Percentiles rank a stretch among this genome's conserved stretches.
Conservation (phyloP, 1,139 yeast species). For the Trichomonascaceae sp. region DNA sequence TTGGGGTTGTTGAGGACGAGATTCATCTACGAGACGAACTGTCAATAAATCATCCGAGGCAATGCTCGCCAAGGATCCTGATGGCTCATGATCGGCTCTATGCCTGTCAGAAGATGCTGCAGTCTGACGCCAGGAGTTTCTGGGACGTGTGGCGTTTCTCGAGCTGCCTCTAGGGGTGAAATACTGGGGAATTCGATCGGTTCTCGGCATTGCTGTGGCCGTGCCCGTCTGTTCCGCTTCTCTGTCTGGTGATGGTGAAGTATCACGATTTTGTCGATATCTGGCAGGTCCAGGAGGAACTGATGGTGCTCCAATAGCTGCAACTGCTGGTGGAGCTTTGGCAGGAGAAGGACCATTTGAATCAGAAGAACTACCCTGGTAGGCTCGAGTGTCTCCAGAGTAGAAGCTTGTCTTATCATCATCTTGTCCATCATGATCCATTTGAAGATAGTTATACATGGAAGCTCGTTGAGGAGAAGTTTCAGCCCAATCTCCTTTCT, state of each 20-base stretch:
- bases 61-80: constrained; percentile 73
- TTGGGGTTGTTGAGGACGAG: constrained; percentile 4
- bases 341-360: background rate
- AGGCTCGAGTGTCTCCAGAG: constrained; percentile 35
- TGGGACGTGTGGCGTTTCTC: constrained; percentile 22
- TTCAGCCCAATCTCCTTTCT: constrained; percentile 22
- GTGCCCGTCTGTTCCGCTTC: constrained; percentile 10
- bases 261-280: background rate
- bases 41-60: constrained; percentile 80
- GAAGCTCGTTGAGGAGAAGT: constrained; percentile 33
- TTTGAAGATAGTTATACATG: constrained; percentile 31
- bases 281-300: background rate
- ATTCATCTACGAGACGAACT: constrained; percentile 54
- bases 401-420: constrained; percentile 15
- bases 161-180: background rate
- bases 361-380: constrained; percentile 13
- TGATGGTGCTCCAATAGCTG: constrained; percentile 23
- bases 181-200: background rate
- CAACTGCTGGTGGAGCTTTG: constrained; percentile 9
- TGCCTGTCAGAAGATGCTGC: constrained; percentile 32
- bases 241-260: background rate
- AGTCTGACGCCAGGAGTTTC: constrained; percentile 72
- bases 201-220: constrained; percentile 12
- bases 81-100: constrained; percentile 53
- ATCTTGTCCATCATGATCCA: constrained; percentile 26